Evolutionary conservation across 75 land plant species (phyloP).

Genomic region (Picea sitchensis): DNA sequence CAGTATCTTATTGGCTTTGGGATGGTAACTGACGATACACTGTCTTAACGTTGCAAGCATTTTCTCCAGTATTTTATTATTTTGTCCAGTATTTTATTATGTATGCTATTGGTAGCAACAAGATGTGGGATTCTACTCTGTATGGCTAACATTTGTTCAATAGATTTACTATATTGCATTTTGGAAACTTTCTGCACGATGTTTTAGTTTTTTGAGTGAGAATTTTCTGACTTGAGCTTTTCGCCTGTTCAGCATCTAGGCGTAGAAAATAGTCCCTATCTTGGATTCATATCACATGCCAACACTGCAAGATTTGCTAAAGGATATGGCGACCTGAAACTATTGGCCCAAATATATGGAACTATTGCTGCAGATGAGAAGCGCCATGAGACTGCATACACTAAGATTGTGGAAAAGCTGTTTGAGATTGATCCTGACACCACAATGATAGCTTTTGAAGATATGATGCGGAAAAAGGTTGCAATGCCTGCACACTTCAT

Average conservation of each 20-base stretch:
- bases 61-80: not conserved
- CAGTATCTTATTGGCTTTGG: constrained; percentile 69
- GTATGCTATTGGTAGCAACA: not conserved
- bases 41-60: not conserved
- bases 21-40: constrained; percentile 38
- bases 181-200: not conserved
- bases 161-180: not conserved
- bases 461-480: constrained; percentile 63
- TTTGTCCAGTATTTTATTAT: not conserved
- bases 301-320: constrained; percentile 68
- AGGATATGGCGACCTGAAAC: constrained; percentile 39
- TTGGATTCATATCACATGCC: constrained; percentile 66
- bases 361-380: constrained; percentile 67
- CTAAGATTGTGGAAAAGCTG: constrained; percentile 52
- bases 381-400: constrained; percentile 68
- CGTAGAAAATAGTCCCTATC: constrained; percentile 51
- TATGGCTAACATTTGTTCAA: not conserved
- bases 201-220: not conserved
- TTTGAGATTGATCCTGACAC: constrained; percentile 50
- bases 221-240: not conserved
- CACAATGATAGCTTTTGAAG: constrained; percentile 47
- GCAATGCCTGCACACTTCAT: constrained; percentile 69
- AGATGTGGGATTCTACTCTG: not conserved
- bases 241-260: constrained; percentile 34
- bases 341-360: constrained; percentile 60